Evolutionary conservation across 116 monocot species (phyloP).

Genomic region (Posidonia oceanica): DNA sequence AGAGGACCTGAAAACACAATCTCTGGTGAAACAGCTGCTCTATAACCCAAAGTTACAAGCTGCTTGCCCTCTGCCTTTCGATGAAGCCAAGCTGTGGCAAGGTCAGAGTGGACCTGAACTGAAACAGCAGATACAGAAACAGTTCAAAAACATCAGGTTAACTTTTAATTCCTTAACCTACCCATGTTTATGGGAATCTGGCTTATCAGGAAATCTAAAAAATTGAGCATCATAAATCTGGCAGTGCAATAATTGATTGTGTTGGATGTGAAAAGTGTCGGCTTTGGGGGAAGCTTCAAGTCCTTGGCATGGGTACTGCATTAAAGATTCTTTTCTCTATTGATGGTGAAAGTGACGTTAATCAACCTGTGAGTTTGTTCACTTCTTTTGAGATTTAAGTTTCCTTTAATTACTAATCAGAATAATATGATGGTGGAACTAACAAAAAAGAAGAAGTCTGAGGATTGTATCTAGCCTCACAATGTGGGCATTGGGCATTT

Average conservation of each 20-base stretch:
- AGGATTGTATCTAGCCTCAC: background rate
- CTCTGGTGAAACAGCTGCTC: conserved; percentile 68
- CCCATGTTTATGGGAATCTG: background rate
- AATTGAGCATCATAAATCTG: background rate
- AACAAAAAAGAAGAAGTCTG: too few species aligned
- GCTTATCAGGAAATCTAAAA: background rate
- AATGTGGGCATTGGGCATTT: background rate
- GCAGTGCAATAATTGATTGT: conserved; percentile 93
- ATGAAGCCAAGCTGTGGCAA: conserved; percentile 96
- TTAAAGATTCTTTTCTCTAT: conserved; percentile 90
- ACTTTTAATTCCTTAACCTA: background rate
- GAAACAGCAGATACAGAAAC: conserved; percentile 76
- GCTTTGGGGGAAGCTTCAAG: conserved; percentile 99
- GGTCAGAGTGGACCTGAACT: conserved; percentile 82
- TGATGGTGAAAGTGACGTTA: conserved; percentile 31
- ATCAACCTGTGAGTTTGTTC: conserved; percentile 47
- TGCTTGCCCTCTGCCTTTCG: conserved; percentile 92
- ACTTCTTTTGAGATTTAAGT: background rate
- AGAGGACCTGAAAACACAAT: conserved; percentile 85
- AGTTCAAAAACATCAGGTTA: conserved; percentile 95
- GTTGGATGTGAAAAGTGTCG: conserved; percentile 98
- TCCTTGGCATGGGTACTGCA: conserved; percentile 96
- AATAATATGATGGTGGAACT: too few species aligned
- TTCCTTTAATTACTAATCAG: background rate
- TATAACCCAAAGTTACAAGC: conserved; percentile 63